These are phyloP conservation scores for Fragaria nilgerrensis DNA, from an alignment of 306 rosid genomes.

Conservation along the genomic window DNA sequence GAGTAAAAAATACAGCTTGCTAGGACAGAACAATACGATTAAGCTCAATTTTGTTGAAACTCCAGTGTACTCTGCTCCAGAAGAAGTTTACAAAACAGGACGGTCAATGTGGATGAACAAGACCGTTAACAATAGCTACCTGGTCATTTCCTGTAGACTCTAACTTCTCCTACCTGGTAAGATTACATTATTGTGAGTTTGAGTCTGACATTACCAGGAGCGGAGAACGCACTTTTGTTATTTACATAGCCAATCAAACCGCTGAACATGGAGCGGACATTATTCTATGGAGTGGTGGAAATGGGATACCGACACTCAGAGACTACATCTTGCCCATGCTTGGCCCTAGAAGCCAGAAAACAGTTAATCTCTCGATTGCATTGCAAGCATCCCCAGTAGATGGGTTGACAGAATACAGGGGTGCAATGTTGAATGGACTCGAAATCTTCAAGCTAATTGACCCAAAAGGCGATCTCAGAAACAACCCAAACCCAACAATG, in stretches of 20 bases:
- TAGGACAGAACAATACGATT: rapidly evolving
- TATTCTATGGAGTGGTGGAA: background rate
- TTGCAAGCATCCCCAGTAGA: background rate
- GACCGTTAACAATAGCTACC: background rate
- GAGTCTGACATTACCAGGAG: rapidly evolving
- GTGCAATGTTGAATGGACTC: conserved; percentile 37
- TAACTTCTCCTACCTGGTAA: conserved; percentile 22
- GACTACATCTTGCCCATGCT: conserved; percentile 8
- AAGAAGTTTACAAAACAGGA: background rate
- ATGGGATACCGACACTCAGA: background rate
- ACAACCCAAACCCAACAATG: background rate
- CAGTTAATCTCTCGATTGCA: conserved; percentile 5
- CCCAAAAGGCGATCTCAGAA: background rate
- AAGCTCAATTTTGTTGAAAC: background rate
- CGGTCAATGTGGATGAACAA: background rate
- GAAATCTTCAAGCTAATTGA: conserved; percentile 12
- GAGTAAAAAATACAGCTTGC: rapidly evolving
- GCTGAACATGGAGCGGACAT: background rate
- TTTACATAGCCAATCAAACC: conserved; percentile 6
- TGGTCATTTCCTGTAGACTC: conserved; percentile 20
- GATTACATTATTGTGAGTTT: conserved; percentile 41
- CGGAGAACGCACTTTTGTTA: background rate
- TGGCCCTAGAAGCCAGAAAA: background rate
- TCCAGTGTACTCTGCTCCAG: conserved; percentile 12
- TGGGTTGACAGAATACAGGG: background rate